Evolutionary conservation across 352 stramenopile species (phyloP), one percentile per base, ranked within the genome.

Genomic region (Thalassiosira exigua): DNA sequence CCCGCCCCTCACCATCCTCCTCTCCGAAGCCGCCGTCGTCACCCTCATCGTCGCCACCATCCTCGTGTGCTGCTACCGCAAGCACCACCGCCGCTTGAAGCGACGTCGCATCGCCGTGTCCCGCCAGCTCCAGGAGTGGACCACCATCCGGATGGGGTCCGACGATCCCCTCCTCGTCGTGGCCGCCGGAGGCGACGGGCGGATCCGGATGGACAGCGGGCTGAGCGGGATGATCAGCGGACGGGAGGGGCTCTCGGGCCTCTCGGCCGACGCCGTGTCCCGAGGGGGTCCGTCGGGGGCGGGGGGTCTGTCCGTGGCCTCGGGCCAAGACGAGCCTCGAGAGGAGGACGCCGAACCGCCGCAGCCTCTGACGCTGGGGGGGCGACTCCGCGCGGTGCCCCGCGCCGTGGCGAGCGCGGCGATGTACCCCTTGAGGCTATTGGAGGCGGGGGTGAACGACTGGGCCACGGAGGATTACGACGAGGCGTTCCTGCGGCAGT

Each of bases 391-490:
- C 11, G 11, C n/a, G 11, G 39, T 48, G 11, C 39, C 39, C 11
- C 39, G 39, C 11, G n/a, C 39, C 11, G n/a, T 48, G n/a, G 39
- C 11, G 11, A 11, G 39, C 39, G 39, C 39, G 11, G 11, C n/a
- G 39, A 48, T 48, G 39, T 64, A 64, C 4, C 66, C 66, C 0
- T 12, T 75, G 0, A 51, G 17, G 21, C 9, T 22, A 21, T n/a
- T 75, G 17, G 66, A 75, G 26, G 44, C 21, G 29, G 62, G 24
- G n/a, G 24, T 72, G 0, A 50, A 72, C 30, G 30, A 14, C 14
- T 75, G 66, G 66, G 39, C 36, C 0, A 41, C 52, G 22, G 12
- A 59, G 24, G 29, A 52, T 27, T 29, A 27, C 33, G 21, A 64
- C 29, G 27, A 39, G 22, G n/a, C 39, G 4, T 75, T 64, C 29